Evolutionary conservation across 805 yeast species (phyloP), one percentile per base, ranked within the genome.

Genomic region (Starmerella apicola): DNA sequence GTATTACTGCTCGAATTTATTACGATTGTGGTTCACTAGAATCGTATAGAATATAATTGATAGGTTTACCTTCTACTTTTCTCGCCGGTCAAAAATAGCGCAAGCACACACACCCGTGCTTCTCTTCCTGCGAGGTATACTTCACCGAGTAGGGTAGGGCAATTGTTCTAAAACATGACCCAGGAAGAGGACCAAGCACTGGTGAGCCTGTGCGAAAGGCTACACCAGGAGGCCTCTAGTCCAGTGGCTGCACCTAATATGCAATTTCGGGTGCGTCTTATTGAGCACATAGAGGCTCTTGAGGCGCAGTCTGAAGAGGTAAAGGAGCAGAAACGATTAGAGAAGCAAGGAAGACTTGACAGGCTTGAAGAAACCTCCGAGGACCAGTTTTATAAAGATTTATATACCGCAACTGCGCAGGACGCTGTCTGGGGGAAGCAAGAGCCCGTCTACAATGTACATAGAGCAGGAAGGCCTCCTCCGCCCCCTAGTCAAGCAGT

Each of bases 151-250:
- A n/a, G n/a, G n/a, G n/a, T n/a, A n/a, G n/a, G n/a, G n/a, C n/a
- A n/a, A n/a, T n/a, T n/a, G n/a, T n/a, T n/a, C n/a, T n/a, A n/a
- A n/a, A n/a, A 9, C 28, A 43, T 45, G 47, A 34, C 47, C 18
- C 37, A 45, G 13, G 43, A 47, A 15, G 49, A 45, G 35, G 49
- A 42, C 36, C 39, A 37, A 33, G 43, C 43, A 5, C 24, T 47
- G 13, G 33, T 45, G 6, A 29, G 34, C 30, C 38, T 47, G 16
- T 38, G 43, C 32, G 45, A 45, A 26, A 36, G 33, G 20, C 28
- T 40, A 4, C 17, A 31, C 13, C 27, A 40, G 3, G 40, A 39
- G 31, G 46, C 47, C 30, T 18, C 32, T 4, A n/a, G 28, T 29
- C 17, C 38, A 5, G 34, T 20, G 19, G 35, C 41, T n/a, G 33